Base-by-base conservation (phyloP, 2,329 filamentous ascomycete species). In the Aspergillus luchuensis region DNA sequence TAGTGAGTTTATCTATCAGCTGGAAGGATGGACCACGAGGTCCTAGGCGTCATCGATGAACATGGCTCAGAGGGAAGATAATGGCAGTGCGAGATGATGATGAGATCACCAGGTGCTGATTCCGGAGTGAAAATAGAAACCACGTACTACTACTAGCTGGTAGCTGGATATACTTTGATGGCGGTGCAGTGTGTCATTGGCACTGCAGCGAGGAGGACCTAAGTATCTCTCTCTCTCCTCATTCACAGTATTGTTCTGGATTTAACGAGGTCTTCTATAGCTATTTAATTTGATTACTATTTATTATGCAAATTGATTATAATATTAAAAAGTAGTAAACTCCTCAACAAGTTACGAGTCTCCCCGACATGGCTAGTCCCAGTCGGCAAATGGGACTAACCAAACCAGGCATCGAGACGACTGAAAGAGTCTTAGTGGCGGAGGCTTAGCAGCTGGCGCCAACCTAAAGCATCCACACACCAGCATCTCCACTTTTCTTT, bases 361-460 rank as follows among this genome's bases (percentile, higher is more conserved):
- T 13, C 47, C 25, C 25, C 47, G 25, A 50, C n/a, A 50, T 30
- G 28, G 47, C 25, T 50, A 50, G 47, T 28, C 25, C 47, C 23
- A 8, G 47, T 50, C 47, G 47, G 47, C 47, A 30, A 30, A 13
- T 10, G 10, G 3, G 39, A 13, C 53, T 47, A 56, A 45, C 48
- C 57, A 8, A 28, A 41, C 33, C 4, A 33, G 30, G 57, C 36
- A 39, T 23, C 17, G 50, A 38, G 7, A 8, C 17, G 50, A 58
- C 39, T 13, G 11, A 30, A 48, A 56, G 11, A 30, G 47, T 39
- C 25, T 23, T 36, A 57, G 60, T 66, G 64, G 62, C 62, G 64
- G 63, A 64, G 64, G 61, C 64, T 66, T 53, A 65, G 65, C 58
- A 57, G 13, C 58, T 66, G 61, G 63, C 59, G 58, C 57, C 50